Evolutionary conservation across 129 eudicot genomes (phyloP), one percentile per base, ranked within the genome.

Genomic region (Smallanthus sonchifolius): DNA sequence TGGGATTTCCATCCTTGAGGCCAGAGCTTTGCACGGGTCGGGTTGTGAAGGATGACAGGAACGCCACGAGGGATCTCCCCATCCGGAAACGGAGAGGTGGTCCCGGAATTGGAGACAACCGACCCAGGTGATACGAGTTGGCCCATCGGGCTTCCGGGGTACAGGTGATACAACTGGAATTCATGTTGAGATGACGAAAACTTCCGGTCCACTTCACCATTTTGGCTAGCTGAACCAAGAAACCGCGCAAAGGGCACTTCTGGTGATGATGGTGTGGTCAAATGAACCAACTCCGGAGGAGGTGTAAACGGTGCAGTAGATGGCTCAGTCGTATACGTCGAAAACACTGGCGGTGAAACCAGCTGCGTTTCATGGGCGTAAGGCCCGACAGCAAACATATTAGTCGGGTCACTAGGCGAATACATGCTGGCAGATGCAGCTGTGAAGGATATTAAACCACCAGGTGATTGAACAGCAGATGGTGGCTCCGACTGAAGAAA

Each of bases 241-340:
- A 95, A 90, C 74, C 90, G 87, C 37, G 97, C 99, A 84, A 95
- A 95, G 6, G 99, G 99, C 15, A 95, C 97, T 86, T 95, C 99
- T 0, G 99, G 99, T 1, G 99, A 95, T 69, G 99, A 95, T 34
- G 99, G 99, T 42, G 96, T 95, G 9, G 99, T 95, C 74, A 95
- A 69, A 65, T 95, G 96, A 72, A 88, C 90, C 16, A 92, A 85
- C 59, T 95, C 99, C 0, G 97, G 97, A 8, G 99, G 99, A 30
- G 99, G 99, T 47, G 99, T 95, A 56, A 80, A 88, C 15, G 99
- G 96, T 67, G 99, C 99, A 3, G 99, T 95, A 0, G 99, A 95
- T 35, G 99, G 99, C 76, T 95, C 97, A 1, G 99, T 95, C 35
- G 86, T 91, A 79, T 83, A 95, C 2, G 94, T 85, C 4, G 99